phyloP scores from a whole-genome alignment of 352 stramenopile species.

The Blastocystis sp. region DNA sequence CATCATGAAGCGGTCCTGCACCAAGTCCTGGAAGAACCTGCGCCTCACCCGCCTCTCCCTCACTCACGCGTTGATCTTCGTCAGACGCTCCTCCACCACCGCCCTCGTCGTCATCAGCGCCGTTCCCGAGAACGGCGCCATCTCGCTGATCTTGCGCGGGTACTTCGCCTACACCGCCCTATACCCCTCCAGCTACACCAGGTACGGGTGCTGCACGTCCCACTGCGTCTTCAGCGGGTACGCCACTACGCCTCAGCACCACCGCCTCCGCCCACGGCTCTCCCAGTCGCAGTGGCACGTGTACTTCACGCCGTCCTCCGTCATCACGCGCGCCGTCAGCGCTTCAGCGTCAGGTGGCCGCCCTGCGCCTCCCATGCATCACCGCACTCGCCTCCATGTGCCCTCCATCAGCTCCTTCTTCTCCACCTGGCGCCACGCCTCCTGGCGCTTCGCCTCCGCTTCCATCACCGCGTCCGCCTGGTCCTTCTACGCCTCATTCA shows the following conservation, averaged over 20 bases:
- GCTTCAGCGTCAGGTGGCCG: slow-evolving; percentile 46
- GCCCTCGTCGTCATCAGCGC: slow-evolving; percentile 59
- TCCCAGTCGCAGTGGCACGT: slow-evolving; percentile 68
- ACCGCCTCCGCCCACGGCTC: neutral
- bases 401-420: slow-evolving; percentile 61
- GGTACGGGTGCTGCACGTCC: slow-evolving; percentile 66
- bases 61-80: slow-evolving; percentile 51
- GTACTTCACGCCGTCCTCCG: slow-evolving; percentile 60
- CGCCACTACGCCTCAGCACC: neutral
- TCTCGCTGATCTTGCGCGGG: slow-evolving; percentile 32
- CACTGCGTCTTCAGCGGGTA: slow-evolving; percentile 43
- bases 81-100: slow-evolving; percentile 61
- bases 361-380: slow-evolving; percentile 11
- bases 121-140: slow-evolving; percentile 63
- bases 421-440: slow-evolving; percentile 49
- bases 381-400: slow-evolving; percentile 32
- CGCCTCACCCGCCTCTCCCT: neutral
- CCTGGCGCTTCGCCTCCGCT: slow-evolving; percentile 37
- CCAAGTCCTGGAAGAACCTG: slow-evolving; percentile 65
- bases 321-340: slow-evolving; percentile 63
- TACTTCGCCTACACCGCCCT: slow-evolving; percentile 47
- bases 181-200: slow-evolving; percentile 66
- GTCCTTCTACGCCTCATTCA: neutral
- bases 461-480: slow-evolving; percentile 32
- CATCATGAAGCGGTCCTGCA: slow-evolving; percentile 65